Evolutionary conservation across 345 rosid species (phyloP).

Genomic region (Eucalyptus microcorys): DNA sequence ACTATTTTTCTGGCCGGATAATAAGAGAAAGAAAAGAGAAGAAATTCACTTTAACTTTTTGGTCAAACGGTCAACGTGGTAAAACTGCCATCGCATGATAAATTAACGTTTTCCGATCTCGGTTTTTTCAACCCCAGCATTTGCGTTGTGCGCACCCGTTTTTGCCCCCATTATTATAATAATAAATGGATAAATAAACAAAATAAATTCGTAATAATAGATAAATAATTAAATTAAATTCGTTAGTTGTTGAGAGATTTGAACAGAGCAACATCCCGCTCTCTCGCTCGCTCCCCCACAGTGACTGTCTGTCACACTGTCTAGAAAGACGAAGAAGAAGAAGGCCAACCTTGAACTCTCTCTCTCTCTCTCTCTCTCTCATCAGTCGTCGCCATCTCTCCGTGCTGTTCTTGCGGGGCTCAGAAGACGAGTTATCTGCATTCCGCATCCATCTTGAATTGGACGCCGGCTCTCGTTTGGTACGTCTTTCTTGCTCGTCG

Average conservation of each 20-base stretch:
- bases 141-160: neutral
- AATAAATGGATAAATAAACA: neutral
- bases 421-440: neutral
- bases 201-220: neutral
- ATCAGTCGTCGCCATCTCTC: neutral
- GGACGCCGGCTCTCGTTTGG: neutral
- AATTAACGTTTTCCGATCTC: neutral
- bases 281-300: neutral
- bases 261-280: constrained; percentile 1
- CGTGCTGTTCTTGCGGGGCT: neutral
- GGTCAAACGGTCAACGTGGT: neutral
- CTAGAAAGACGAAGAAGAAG: neutral
- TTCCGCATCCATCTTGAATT: neutral
- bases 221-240: neutral
- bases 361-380: neutral
- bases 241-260: neutral
- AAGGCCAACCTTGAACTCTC: neutral
- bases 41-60: neutral
- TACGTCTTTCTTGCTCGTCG: neutral
- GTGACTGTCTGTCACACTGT: neutral
- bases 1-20: neutral
- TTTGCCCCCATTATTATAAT: neutral
- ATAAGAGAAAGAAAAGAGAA: neutral
- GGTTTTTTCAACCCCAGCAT: neutral
- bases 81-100: neutral